Base-by-base conservation (phyloP, 75 land plant genomes). In the Sequoia sempervirens region DNA sequence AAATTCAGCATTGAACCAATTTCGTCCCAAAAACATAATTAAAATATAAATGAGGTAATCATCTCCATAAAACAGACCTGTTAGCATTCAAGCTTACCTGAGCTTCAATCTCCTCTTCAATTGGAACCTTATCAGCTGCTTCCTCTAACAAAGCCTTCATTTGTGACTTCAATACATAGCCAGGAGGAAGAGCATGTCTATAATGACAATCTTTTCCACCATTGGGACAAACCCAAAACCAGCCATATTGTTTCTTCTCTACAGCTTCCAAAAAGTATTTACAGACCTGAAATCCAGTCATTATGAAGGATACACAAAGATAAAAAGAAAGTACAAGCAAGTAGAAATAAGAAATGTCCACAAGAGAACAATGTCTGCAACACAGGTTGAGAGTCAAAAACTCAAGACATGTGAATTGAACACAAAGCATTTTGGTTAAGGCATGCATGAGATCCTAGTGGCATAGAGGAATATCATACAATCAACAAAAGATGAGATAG, bases 171-270 rank as follows among this genome's bases (percentile, higher is more conserved):
- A 98, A 81, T 28, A 98, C 91, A 84, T 98, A 98, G 72, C 99
- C 99, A 82, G 95, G 93, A 30, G 99, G 99, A 69, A 98, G 91
- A 83, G 99, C 99, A 92, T 98, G 99, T 82, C 99, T 86, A 79
- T 98, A 98, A 83, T 95, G 97, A 81, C 99, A 98, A 1, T 98
- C 99, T 84, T 95, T 96, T 23, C 97, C 97, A 84, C 99, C 97
- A 92, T 95, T 98, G 69, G 99, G 99, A 80, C 99, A 98, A 78
- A 87, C 91, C 99, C 99, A 98, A 84, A 98, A 98, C 99, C 99
- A 98, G 41, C 99, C 99, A 91, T 98, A 98, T 79, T 98, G 99
- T 83, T 96, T 98, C 92, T 93, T 98, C 87, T 98, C 99, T 78
- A 98, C 99, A 83, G 99, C 99, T 46, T 98, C 99, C 88, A 98